A percentile compares a stretch with the other conserved stretches of the same genome.
phyloP scores from a whole-genome alignment of 768 basidiomycete species.

The Gloeostereum incarnatum region DNA sequence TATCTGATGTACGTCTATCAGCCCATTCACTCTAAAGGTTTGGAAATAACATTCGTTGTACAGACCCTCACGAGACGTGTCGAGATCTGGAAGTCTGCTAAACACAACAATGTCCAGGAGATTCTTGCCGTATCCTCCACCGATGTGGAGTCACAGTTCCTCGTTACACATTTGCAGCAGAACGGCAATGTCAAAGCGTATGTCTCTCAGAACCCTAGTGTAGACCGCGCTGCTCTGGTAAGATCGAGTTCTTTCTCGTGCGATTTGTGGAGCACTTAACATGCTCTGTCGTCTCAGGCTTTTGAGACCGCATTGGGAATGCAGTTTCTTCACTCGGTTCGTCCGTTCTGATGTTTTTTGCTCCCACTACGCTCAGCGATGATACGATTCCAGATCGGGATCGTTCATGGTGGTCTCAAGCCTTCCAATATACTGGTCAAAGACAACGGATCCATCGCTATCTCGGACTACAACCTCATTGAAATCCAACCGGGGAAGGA shows the following conservation, averaged over 20 bases:
- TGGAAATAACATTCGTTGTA: no score
- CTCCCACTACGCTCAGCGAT: not conserved
- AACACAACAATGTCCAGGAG: constrained; percentile 14
- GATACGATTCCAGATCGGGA: constrained; percentile 9
- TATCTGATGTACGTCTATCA: not conserved
- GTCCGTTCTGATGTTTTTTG: not conserved
- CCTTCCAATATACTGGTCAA: constrained; percentile 15
- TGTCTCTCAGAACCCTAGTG: constrained; percentile 11
- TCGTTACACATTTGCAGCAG: constrained; percentile 11
- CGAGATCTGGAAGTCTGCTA: constrained; percentile 13
- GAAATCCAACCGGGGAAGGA: constrained; percentile 13
- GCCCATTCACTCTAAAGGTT: no score
- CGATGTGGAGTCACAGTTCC: constrained; percentile 14
- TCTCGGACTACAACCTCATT: constrained; percentile 16
- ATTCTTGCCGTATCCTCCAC: constrained; percentile 13
- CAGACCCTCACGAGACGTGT: constrained; percentile 11
- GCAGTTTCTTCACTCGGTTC: constrained; percentile 15
- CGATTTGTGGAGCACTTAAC: not conserved
- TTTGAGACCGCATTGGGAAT: constrained; percentile 14
- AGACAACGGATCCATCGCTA: constrained; percentile 9
- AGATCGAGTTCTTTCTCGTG: not conserved
- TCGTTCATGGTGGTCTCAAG: constrained; percentile 16
- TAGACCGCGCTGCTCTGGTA: constrained; percentile 13
- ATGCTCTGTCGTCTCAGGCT: constrained; percentile 8
- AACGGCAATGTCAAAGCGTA: constrained; percentile 13